A percentile compares a stretch with the other conserved stretches of the same genome.
phyloP scores from a whole-genome alignment of 2,329 filamentous ascomycete species.

The Pestalotiopsis sp. region DNA sequence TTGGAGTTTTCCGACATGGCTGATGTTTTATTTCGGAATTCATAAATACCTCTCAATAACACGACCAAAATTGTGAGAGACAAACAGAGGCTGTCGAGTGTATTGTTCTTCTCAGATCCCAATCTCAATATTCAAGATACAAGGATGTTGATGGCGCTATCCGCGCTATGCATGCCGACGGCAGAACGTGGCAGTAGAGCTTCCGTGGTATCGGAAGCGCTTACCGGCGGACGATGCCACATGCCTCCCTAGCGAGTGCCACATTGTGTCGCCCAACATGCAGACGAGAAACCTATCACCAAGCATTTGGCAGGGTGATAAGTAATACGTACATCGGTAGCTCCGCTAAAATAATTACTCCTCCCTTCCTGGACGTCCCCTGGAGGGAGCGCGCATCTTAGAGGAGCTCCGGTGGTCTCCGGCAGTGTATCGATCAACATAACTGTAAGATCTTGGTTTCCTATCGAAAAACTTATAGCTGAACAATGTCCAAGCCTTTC shows the following conservation, averaged over 20 bases:
- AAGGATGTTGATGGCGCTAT: conserved; percentile 9
- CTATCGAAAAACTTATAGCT: background rate
- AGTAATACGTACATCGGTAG: background rate
- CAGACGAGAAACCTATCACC: background rate
- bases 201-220: conserved; percentile 1
- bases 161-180: background rate
- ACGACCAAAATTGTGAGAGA: background rate
- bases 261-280: background rate
- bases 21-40: background rate
- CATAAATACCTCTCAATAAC: background rate
- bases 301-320: background rate
- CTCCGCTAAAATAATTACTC: background rate
- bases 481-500: background rate
- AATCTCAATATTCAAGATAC: background rate
- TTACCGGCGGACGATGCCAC: background rate
- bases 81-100: background rate
- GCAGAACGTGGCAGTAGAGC: background rate
- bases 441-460: background rate
- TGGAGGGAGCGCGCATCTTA: background rate
- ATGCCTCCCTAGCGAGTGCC: background rate
- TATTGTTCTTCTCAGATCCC: background rate
- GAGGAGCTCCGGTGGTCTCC: background rate
- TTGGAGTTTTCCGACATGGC: background rate
- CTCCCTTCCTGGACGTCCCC: background rate
- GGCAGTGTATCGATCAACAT: background rate